phyloP scores from a whole-genome alignment of 1,284 basidiomycete genomes.

The Acaromyces ingoldii region DNA sequence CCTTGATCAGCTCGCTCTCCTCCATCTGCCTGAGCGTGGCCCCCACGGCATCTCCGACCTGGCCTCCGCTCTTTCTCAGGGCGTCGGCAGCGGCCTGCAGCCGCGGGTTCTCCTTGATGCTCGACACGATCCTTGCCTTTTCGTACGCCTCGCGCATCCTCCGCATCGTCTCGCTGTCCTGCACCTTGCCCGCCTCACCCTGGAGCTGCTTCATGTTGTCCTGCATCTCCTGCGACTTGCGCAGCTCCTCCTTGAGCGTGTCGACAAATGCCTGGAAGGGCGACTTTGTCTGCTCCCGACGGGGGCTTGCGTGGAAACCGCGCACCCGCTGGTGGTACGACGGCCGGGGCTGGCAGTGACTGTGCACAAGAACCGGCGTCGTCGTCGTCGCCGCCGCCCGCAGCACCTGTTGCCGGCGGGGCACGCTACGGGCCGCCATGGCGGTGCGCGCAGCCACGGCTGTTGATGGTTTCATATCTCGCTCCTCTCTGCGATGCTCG shows the following conservation, averaged over 20 bases:
- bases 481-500: too few relatives aligned
- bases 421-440: too few relatives aligned
- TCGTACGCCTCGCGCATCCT: constrained; percentile 84
- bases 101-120: constrained; percentile 93
- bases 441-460: too few relatives aligned
- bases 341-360: too few relatives aligned
- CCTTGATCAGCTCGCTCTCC: constrained; percentile 84
- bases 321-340: constrained; percentile 1
- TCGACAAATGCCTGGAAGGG: constrained; percentile 96
- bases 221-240: constrained; percentile 89
- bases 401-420: too few relatives aligned
- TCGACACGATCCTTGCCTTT: constrained; percentile 82
- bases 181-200: constrained; percentile 93
- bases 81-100: constrained; percentile 86
- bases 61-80: constrained; percentile 78
- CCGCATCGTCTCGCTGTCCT: constrained; percentile 96
- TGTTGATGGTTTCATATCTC: too few relatives aligned
- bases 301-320: constrained; percentile 1
- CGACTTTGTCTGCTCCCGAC: constrained; percentile 54
- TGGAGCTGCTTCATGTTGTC: constrained; percentile 95
- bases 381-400: too few relatives aligned
- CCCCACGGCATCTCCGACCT: constrained; percentile 85
- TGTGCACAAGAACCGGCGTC: too few relatives aligned
- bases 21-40: constrained; percentile 87
- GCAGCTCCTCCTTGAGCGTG: constrained; percentile 82